Evolutionary conservation across 2,329 filamentous ascomycete genomes (phyloP).

Genomic region (Monilinia polystroma): DNA sequence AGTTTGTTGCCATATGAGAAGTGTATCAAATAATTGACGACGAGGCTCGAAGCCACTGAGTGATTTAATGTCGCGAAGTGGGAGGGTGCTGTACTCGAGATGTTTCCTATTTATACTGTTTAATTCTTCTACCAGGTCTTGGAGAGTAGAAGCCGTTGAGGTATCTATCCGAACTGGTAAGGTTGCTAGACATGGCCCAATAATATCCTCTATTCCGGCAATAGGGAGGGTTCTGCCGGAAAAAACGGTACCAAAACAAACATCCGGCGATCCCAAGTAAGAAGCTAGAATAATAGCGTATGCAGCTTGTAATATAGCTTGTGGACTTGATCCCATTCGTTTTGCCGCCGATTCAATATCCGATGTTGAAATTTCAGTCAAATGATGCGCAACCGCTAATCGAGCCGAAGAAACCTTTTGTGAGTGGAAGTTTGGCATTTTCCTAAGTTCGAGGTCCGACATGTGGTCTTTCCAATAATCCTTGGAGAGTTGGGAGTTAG

Average conservation of each 20-base stretch:
- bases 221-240: slow-evolving; percentile 79
- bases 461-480: slow-evolving; percentile 72
- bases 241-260: slow-evolving; percentile 75
- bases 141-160: slow-evolving; percentile 49
- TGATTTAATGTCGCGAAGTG: slow-evolving; percentile 69
- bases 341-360: slow-evolving; percentile 34
- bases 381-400: slow-evolving; percentile 36
- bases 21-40: slow-evolving; percentile 67
- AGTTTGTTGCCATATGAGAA: slow-evolving; percentile 85
- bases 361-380: slow-evolving; percentile 39
- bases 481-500: slow-evolving; percentile 46
- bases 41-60: slow-evolving; percentile 54
- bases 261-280: slow-evolving; percentile 63
- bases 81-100: slow-evolving; percentile 61
- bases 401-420: slow-evolving; percentile 34
- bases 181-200: slow-evolving; percentile 78
- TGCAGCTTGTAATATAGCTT: slow-evolving; percentile 74
- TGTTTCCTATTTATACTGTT: slow-evolving; percentile 65
- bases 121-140: slow-evolving; percentile 61
- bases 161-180: slow-evolving; percentile 69
- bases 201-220: slow-evolving; percentile 64
- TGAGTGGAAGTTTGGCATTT: slow-evolving; percentile 59
- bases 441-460: slow-evolving; percentile 51
- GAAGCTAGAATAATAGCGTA: slow-evolving; percentile 63
- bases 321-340: slow-evolving; percentile 49